phyloP scores from a whole-genome alignment of 805 yeast genomes.

The Scheffersomyces ergatensis region DNA sequence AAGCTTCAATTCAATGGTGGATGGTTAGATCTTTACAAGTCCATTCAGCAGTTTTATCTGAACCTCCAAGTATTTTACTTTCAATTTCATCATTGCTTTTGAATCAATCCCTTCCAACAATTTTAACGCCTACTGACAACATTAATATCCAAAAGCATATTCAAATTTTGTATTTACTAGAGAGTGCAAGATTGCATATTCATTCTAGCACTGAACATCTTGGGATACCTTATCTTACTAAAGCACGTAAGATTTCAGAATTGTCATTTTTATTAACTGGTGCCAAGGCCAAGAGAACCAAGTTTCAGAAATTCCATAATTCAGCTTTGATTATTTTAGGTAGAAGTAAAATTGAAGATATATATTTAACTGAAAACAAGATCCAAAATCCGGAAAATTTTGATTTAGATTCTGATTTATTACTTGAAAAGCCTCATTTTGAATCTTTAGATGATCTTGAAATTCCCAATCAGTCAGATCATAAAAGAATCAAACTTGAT shows the following conservation, averaged over 20 bases:
- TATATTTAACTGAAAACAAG: constrained; percentile 17
- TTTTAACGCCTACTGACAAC: constrained; percentile 31
- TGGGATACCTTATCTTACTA: constrained; percentile 51
- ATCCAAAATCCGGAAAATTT: constrained; percentile 51
- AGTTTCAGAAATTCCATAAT: constrained; percentile 69
- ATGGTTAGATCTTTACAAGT: constrained; percentile 64
- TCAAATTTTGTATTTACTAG: constrained; percentile 55
- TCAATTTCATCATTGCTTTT: constrained; percentile 41
- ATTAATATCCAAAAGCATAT: constrained; percentile 31
- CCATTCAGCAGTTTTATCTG: constrained; percentile 63
- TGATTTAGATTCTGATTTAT: constrained; percentile 68
- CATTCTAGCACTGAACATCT: constrained; percentile 65
- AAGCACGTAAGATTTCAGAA: constrained; percentile 57
- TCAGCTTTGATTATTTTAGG: constrained; percentile 80
- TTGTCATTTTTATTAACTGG: constrained; percentile 75
- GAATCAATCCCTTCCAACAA: constrained; percentile 26
- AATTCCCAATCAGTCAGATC: constrained; percentile 30
- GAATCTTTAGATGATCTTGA: constrained; percentile 55
- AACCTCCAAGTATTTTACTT: constrained; percentile 52
- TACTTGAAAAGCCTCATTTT: constrained; percentile 72
- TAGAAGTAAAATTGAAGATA: constrained; percentile 34
- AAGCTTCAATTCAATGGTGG: constrained; percentile 70
- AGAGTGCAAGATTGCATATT: constrained; percentile 61
- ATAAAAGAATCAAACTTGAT: constrained; percentile 42
- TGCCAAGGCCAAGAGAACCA: constrained; percentile 83